Evolutionary conservation across 768 basidiomycete genomes (phyloP).

Genomic region (Boletus tylopilopsis): DNA sequence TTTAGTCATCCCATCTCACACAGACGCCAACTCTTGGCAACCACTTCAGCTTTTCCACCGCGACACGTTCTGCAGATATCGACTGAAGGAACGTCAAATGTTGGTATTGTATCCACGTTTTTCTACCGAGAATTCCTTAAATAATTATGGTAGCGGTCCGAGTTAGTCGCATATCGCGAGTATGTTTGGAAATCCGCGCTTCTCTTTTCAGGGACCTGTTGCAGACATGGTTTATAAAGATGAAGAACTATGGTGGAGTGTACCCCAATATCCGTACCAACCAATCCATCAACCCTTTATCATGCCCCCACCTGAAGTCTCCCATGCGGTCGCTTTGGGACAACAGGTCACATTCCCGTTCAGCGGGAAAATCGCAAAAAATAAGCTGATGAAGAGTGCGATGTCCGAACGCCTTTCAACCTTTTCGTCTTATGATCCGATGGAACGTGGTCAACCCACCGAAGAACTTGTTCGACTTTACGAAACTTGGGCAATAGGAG

Average conservation of each 20-base stretch:
- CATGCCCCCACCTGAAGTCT: constrained; percentile 14
- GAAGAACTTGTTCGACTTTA: constrained; percentile 33
- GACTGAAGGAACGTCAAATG: not conserved
- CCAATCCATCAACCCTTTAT: constrained; percentile 7
- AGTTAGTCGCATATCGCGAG: not conserved
- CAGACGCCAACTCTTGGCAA: not conserved
- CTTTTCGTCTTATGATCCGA: constrained; percentile 29
- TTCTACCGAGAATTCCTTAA: not conserved
- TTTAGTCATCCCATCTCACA: not conserved
- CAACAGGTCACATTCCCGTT: constrained; percentile 29
- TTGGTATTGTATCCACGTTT: constrained; percentile 4
- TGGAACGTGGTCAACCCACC: constrained; percentile 29
- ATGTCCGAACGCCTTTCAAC: constrained; percentile 36
- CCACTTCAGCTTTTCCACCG: not conserved
- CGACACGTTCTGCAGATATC: not conserved
- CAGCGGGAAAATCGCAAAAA: constrained; percentile 28
- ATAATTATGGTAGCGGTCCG: not conserved
- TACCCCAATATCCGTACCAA: constrained; percentile 16
- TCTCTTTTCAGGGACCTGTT: constrained; percentile 12
- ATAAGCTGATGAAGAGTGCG: constrained; percentile 33
- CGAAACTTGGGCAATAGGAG: constrained; percentile 32
- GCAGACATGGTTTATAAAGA: constrained; percentile 18
- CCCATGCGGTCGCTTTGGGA: constrained; percentile 19
- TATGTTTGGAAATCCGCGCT: constrained; percentile 14
- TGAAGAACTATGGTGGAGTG: constrained; percentile 2